These are phyloP conservation scores for Colletotrichum melonis DNA, from an alignment of 2,329 filamentous ascomycete species.

Conservation along the genomic window DNA sequence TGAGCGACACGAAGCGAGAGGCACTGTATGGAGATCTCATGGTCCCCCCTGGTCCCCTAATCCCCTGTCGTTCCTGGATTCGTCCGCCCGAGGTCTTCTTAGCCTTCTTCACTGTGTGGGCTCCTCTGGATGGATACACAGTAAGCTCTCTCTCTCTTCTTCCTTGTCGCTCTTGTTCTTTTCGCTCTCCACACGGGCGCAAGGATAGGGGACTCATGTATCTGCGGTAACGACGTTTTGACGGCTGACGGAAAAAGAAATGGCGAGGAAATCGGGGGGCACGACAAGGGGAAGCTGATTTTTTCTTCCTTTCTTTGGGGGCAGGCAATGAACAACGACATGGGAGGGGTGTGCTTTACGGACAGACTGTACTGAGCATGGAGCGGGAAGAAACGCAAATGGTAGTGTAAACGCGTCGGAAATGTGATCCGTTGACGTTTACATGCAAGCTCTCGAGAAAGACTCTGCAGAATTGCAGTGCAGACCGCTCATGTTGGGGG, in stretches of 20 bases:
- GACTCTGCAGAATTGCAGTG: not conserved
- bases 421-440: slow-evolving; percentile 1
- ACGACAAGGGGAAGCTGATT: not conserved
- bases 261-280: slow-evolving; percentile 11
- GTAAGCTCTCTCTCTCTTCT: not conserved
- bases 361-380: too few relatives aligned
- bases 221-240: slow-evolving; percentile 32
- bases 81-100: not conserved
- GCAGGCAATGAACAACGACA: not conserved
- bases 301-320: not conserved
- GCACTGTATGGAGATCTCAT: slow-evolving; percentile 25
- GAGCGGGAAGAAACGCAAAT: too few relatives aligned
- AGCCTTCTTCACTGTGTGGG: slow-evolving; percentile 25
- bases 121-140: not conserved
- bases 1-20: slow-evolving; percentile 18
- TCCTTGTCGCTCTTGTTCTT: not conserved
- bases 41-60: not conserved
- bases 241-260: slow-evolving; percentile 23
- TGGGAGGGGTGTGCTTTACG: not conserved
- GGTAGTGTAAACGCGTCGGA: not conserved
- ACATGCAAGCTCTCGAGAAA: not conserved
- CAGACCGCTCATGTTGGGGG: slow-evolving; percentile 13
- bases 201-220: slow-evolving; percentile 25
- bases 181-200: not conserved
- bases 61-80: not conserved